A percentile compares a stretch with the other conserved stretches of the same genome.
phyloP scores from a whole-genome alignment of 257 asterid species.

The Solanum chiquidenum region DNA sequence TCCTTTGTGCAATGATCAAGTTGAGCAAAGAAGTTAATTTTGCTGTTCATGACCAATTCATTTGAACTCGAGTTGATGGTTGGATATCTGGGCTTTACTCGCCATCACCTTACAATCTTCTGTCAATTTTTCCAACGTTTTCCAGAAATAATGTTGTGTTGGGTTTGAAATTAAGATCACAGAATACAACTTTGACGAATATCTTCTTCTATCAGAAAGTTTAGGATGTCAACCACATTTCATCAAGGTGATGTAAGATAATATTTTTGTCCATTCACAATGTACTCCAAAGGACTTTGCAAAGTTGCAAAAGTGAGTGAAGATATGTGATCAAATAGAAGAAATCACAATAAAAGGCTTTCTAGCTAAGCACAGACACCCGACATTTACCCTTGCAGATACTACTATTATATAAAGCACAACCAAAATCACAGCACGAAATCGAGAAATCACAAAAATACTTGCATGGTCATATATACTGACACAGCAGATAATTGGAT shows the following conservation, averaged over 20 bases:
- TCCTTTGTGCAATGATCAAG: background rate
- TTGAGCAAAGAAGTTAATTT: background rate
- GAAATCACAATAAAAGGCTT: background rate
- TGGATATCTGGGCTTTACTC: background rate
- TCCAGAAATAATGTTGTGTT: no score
- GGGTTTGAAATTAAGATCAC: background rate
- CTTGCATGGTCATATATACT: background rate
- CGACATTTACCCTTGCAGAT: background rate
- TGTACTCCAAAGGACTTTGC: no score
- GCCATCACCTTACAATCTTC: background rate
- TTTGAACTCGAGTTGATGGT: background rate
- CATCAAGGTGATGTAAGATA: no score
- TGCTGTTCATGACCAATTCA: background rate
- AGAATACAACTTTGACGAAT: background rate
- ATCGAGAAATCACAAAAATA: background rate
- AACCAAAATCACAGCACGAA: background rate
- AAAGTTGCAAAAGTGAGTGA: no score
- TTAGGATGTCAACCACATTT: no score
- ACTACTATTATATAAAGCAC: background rate
- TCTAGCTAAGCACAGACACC: background rate
- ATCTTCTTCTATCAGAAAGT: no score
- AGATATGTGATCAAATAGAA: background rate
- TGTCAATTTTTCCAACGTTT: background rate
- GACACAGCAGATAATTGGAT: background rate
- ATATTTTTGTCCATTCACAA: no score